A percentile compares a stretch with the other conserved stretches of the same genome.
These are phyloP conservation scores for Mortierella sp. DNA, from an alignment of 371 early-diverging fungal species.

Conservation along the genomic window DNA sequence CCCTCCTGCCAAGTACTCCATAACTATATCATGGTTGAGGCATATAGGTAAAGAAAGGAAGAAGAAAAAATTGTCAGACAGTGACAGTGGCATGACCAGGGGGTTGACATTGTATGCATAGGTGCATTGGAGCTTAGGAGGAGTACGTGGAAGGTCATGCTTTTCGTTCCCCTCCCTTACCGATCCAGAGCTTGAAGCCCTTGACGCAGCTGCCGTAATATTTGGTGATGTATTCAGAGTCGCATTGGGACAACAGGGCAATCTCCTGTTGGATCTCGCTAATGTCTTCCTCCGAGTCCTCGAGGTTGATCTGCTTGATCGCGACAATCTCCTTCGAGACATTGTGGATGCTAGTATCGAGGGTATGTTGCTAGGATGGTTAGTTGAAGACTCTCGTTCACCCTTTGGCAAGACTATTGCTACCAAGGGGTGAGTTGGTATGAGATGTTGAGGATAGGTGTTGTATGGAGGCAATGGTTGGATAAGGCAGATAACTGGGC, in stretches of 20 bases:
- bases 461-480: neutral
- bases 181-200: slow-evolving; percentile 90
- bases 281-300: slow-evolving; percentile 97
- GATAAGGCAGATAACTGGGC: neutral
- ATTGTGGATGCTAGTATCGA: slow-evolving; percentile 74
- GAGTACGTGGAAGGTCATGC: neutral
- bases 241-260: slow-evolving; percentile 92
- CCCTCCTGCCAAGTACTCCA: slow-evolving; percentile 79
- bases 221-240: slow-evolving; percentile 91
- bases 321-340: slow-evolving; percentile 86
- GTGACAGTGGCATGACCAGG: neutral
- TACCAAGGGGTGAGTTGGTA: neutral
- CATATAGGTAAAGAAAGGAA: neutral
- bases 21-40: slow-evolving; percentile 53
- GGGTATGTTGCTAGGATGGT: neutral
- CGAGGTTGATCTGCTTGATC: slow-evolving; percentile 93
- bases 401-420: too few species aligned
- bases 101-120: neutral
- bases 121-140: neutral
- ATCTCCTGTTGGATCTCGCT: slow-evolving; percentile 99
- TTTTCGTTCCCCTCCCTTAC: slow-evolving; percentile 30
- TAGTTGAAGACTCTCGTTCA: too few species aligned
- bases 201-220: slow-evolving; percentile 88
- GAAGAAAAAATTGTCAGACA: neutral
- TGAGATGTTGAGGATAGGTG: neutral